Conservation (phyloP, 805 yeast genomes). For the Alloascoidea hylecoeti region DNA sequence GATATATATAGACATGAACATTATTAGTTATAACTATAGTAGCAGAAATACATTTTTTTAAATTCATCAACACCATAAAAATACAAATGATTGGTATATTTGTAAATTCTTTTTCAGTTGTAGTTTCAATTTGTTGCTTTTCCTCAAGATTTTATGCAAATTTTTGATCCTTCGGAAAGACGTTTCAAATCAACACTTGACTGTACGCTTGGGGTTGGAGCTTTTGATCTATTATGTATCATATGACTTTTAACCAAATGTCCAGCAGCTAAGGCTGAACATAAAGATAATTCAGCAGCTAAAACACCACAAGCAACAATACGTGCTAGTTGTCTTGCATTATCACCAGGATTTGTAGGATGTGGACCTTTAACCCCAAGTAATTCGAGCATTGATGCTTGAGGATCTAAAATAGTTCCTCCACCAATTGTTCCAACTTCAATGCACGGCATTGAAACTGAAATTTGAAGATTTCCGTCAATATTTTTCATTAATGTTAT, state of each 20-base stretch:
- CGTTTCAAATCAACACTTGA: neutral
- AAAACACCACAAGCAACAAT: constrained; percentile 89
- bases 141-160: constrained; percentile 1
- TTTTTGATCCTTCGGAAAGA: neutral
- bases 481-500: constrained; percentile 85
- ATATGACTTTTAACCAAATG: constrained; percentile 96
- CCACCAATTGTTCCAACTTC: constrained; percentile 99
- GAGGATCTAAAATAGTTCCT: constrained; percentile 96
- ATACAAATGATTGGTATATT: too few relatives aligned
- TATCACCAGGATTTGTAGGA: constrained; percentile 84
- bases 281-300: constrained; percentile 89
- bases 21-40: too few relatives aligned
- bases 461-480: constrained; percentile 71
- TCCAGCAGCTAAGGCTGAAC: constrained; percentile 96
- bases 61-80: too few relatives aligned
- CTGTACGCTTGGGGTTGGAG: constrained; percentile 14
- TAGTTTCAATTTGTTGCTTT: too few relatives aligned
- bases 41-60: too few relatives aligned
- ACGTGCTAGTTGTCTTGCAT: constrained; percentile 86
- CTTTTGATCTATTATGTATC: constrained; percentile 64
- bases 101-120: too few relatives aligned
- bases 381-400: constrained; percentile 88
- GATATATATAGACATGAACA: too few relatives aligned
- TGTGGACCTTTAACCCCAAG: constrained; percentile 95
- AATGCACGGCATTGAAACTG: constrained; percentile 98